A percentile compares a stretch with the other conserved stretches of the same genome.
Conservation (phyloP, 139 green algal genomes). For the Cymbomonas tetramitiformis region DNA sequence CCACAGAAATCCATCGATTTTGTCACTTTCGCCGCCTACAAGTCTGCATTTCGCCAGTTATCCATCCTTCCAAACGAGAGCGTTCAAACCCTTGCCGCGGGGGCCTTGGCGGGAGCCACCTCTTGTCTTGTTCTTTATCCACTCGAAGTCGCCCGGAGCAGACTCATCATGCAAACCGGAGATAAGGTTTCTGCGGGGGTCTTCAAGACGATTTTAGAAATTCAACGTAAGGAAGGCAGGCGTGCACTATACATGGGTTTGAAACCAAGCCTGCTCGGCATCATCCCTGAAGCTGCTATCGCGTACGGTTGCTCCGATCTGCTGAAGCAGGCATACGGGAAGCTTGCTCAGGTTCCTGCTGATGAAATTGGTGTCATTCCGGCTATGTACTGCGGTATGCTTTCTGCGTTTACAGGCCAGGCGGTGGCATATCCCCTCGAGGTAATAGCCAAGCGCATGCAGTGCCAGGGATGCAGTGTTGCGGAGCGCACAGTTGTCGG, state of each 20-base stretch:
- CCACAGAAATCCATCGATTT: slow-evolving; percentile 61
- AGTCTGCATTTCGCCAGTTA: slow-evolving; percentile 10
- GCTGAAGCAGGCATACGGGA: slow-evolving; percentile 7
- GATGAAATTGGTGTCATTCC: slow-evolving; percentile 4
- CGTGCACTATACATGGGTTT: slow-evolving; percentile 46
- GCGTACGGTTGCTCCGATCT: slow-evolving; percentile 16
- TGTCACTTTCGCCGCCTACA: slow-evolving; percentile 31
- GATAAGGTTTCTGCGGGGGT: slow-evolving; percentile 19
- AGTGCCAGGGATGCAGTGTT: slow-evolving; percentile 1
- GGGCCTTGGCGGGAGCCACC: slow-evolving; percentile 40
- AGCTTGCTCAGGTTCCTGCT: slow-evolving; percentile 12
- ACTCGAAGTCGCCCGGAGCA: slow-evolving; percentile 45
- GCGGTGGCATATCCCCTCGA: slow-evolving; percentile 16
- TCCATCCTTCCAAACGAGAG: not conserved
- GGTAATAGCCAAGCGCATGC: not conserved
- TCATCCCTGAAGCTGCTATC: slow-evolving; percentile 20
- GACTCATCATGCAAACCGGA: slow-evolving; percentile 28
- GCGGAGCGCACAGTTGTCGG: not conserved
- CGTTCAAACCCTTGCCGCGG: not conserved
- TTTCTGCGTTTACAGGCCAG: slow-evolving; percentile 19
- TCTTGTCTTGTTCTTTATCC: slow-evolving; percentile 54
- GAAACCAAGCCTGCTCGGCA: slow-evolving; percentile 31
- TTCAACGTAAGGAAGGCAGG: slow-evolving; percentile 34
- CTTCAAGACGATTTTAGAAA: slow-evolving; percentile 15
- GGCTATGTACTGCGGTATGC: slow-evolving; percentile 4